phyloP scores from a whole-genome alignment of 2,329 filamentous ascomycete species.

The Botrytis byssoidea region DNA sequence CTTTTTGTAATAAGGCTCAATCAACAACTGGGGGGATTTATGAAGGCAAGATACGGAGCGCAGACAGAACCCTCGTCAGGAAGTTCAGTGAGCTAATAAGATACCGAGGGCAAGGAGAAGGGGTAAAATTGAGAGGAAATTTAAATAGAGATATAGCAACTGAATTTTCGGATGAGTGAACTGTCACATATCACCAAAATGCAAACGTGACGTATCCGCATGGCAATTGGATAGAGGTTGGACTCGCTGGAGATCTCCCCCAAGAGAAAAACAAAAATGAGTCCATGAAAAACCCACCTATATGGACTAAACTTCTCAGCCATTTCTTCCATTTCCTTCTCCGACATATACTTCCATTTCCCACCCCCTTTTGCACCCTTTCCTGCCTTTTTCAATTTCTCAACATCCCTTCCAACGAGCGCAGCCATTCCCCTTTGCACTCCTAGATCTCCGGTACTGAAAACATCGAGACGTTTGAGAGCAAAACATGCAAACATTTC shows the following conservation, averaged over 20 bases:
- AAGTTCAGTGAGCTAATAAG: background rate
- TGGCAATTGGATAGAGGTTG: background rate
- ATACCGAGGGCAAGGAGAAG: background rate
- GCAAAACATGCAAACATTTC: conserved; percentile 98
- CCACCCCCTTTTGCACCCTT: conserved; percentile 53
- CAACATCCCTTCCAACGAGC: conserved; percentile 78
- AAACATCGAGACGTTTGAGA: conserved; percentile 92
- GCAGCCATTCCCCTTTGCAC: conserved; percentile 93
- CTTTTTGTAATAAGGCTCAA: background rate
- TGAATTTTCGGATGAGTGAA: background rate
- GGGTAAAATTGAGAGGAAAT: background rate
- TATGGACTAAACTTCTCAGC: conserved; percentile 82
- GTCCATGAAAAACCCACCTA: conserved; percentile 46
- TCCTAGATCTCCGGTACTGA: conserved; percentile 86
- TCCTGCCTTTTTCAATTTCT: conserved; percentile 70
- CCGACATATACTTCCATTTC: conserved; percentile 98
- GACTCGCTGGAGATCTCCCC: background rate
- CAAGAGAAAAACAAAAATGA: background rate
- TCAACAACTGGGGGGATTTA: background rate
- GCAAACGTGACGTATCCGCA: background rate
- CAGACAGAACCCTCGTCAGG: background rate
- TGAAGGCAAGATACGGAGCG: background rate
- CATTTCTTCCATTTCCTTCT: conserved; percentile 85
- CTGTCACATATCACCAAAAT: background rate
- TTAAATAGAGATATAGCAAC: background rate